These are phyloP conservation scores for Nidularia pulvinata DNA, from an alignment of 768 basidiomycete species.

Conservation along the genomic window DNA sequence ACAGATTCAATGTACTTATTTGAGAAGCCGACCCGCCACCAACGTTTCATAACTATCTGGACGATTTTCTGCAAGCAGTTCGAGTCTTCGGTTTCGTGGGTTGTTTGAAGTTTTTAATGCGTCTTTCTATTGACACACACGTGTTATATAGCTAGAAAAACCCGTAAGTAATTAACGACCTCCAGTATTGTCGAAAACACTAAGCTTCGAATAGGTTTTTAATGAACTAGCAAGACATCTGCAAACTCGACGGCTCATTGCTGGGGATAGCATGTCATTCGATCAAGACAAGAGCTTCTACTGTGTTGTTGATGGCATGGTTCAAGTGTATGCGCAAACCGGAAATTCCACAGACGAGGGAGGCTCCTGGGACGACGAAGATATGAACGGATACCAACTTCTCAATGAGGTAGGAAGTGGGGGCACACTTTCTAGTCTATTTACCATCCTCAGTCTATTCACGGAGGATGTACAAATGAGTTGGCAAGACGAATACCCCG, in stretches of 20 bases:
- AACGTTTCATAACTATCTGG: constrained; percentile 93
- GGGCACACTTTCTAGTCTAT: constrained; percentile 93
- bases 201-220: constrained; percentile 63
- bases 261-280: constrained; percentile 91
- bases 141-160: constrained; percentile 65
- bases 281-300: constrained; percentile 96
- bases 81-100: constrained; percentile 93
- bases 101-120: constrained; percentile 3
- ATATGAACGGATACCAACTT: constrained; percentile 94
- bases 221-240: constrained; percentile 96
- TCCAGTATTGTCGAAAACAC: neutral
- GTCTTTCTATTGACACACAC: constrained; percentile 3
- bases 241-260: constrained; percentile 93
- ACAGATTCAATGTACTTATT: constrained; percentile 5
- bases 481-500: constrained; percentile 74
- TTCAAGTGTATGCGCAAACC: constrained; percentile 87
- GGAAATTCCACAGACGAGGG: constrained; percentile 49
- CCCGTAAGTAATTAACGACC: constrained; percentile 54
- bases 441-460: constrained; percentile 96
- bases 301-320: constrained; percentile 97
- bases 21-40: constrained; percentile 54
- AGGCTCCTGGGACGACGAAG: constrained; percentile 77
- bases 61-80: constrained; percentile 96
- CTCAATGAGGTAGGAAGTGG: constrained; percentile 96
- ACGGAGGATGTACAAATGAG: constrained; percentile 93